Conservation (phyloP, 805 yeast genomes). For the Metschnikowia dekortorum region DNA sequence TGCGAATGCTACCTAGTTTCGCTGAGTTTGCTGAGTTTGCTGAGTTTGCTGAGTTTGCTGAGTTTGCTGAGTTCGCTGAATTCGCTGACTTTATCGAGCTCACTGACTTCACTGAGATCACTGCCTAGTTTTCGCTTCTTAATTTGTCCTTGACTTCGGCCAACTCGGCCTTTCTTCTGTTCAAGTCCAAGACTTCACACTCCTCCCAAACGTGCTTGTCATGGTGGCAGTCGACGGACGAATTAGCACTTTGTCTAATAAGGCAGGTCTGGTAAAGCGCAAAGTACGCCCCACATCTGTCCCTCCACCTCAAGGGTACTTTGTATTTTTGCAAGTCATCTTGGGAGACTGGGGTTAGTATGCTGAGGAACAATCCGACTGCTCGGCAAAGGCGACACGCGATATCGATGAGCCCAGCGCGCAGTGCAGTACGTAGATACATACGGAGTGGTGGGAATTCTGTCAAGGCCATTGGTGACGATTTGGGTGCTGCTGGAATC, state of each 20-base stretch:
- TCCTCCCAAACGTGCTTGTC: slow-evolving; percentile 83
- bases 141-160: slow-evolving; percentile 47
- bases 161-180: slow-evolving; percentile 73
- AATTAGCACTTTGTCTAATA: slow-evolving; percentile 40
- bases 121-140: slow-evolving; percentile 16
- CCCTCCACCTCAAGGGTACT: slow-evolving; percentile 77
- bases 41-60: too few species aligned
- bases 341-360: slow-evolving; percentile 54
- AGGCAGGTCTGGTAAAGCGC: slow-evolving; percentile 43
- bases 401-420: too few species aligned
- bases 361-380: too few species aligned
- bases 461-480: slow-evolving; percentile 15
- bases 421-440: slow-evolving; percentile 1
- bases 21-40: too few species aligned
- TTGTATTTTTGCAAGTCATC: slow-evolving; percentile 78
- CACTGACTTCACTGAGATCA: not conserved
- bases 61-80: too few species aligned
- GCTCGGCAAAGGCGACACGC: too few species aligned
- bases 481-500: not conserved
- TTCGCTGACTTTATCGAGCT: too few species aligned
- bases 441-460: slow-evolving; percentile 22
- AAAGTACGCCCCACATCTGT: slow-evolving; percentile 67
- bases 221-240: slow-evolving; percentile 55
- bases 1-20: slow-evolving; percentile 4
- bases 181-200: slow-evolving; percentile 77